phyloP scores from a whole-genome alignment of 129 eudicot genomes.

The Chrysanthemum lavandulifolium region DNA sequence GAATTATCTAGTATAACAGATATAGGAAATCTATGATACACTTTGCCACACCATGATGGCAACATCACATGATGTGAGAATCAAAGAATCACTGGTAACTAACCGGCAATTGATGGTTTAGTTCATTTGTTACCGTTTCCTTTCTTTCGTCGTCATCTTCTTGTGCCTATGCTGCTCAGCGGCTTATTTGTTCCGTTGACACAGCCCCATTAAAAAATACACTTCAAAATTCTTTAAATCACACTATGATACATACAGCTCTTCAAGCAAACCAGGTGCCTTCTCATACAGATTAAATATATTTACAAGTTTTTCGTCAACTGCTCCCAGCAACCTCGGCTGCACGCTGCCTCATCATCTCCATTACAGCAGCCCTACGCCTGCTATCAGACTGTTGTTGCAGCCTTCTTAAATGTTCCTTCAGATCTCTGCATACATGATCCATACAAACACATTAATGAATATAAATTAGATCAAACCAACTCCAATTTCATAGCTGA shows the following conservation, averaged over 20 bases:
- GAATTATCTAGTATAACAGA: neutral
- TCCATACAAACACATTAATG: slow-evolving; percentile 1
- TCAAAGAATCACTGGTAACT: slow-evolving; percentile 34
- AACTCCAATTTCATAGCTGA: too few relatives aligned
- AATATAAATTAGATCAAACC: neutral
- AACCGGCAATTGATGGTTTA: neutral
- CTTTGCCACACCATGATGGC: slow-evolving; percentile 14
- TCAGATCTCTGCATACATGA: slow-evolving; percentile 61
- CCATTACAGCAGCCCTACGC: slow-evolving; percentile 89
- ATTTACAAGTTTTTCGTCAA: slow-evolving; percentile 41
- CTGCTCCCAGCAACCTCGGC: slow-evolving; percentile 78
- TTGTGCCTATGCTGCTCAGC: slow-evolving; percentile 22
- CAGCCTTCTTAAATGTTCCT: slow-evolving; percentile 73
- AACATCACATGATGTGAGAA: slow-evolving; percentile 19
- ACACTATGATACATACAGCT: slow-evolving; percentile 16
- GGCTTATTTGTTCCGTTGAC: slow-evolving; percentile 4
- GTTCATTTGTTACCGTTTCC: slow-evolving; percentile 23
- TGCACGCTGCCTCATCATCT: slow-evolving; percentile 97
- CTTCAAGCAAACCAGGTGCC: slow-evolving; percentile 10
- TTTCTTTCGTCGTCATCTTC: slow-evolving; percentile 19
- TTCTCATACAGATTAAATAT: neutral
- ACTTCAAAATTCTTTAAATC: slow-evolving; percentile 20
- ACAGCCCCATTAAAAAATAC: slow-evolving; percentile 12
- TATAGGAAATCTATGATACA: slow-evolving; percentile 15
- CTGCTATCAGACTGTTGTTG: slow-evolving; percentile 93